Base-by-base conservation (phyloP, 768 basidiomycete species). In the Pseudohyphozyma bogoriensis region DNA sequence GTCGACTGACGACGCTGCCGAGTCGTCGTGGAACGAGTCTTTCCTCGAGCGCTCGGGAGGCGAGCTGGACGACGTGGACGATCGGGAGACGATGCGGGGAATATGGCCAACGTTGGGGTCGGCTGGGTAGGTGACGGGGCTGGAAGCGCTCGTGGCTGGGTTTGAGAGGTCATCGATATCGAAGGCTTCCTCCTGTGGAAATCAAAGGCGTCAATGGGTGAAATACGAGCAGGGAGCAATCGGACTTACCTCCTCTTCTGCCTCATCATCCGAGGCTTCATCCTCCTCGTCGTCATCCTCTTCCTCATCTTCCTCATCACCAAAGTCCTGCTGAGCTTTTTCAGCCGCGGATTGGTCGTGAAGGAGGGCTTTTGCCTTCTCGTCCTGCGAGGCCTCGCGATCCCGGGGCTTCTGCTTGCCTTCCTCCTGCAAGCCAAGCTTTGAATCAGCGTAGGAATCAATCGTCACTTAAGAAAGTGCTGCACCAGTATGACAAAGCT, bases 151-250 rank as follows among this genome's bases (percentile, higher is more conserved):
- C 8, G 68, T 63, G 32, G 56, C 56, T n/a, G 56, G 33, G n/a
- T 84, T 83, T 3, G 79, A 78, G 24, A 85, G 85, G 74, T 96
- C 92, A 68, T 95, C 87, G 55, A 97, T 97, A 73, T 99, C 95
- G 74, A 84, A 96, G 31, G 54, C 58, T 33, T 65, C 64, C 10
- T 58, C 56, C n/a, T 29, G 18, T 37, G 37, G 46, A 9, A 24
- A 28, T 24, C n/a, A 26, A 8, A 47, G 29, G 32, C 12, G 20
- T n/a, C 29, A 33, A 6, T 29, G 15, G 5, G 10, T 12, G 8
- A n/a, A 8, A 12, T n/a, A 9, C 7, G 8, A 3, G 53, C 26
- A 28, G 22, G 29, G 20, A 35, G 26, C 29, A 18, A 37, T 37
- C 13, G 39, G 68, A 80, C 81, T 71, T 8, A 70, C 68, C 15